Percentiles rank a stretch among this genome's conserved stretches.
phyloP scores from a whole-genome alignment of 495 filamentous ascomycete genomes.

The Astrocystis sublimbata region DNA sequence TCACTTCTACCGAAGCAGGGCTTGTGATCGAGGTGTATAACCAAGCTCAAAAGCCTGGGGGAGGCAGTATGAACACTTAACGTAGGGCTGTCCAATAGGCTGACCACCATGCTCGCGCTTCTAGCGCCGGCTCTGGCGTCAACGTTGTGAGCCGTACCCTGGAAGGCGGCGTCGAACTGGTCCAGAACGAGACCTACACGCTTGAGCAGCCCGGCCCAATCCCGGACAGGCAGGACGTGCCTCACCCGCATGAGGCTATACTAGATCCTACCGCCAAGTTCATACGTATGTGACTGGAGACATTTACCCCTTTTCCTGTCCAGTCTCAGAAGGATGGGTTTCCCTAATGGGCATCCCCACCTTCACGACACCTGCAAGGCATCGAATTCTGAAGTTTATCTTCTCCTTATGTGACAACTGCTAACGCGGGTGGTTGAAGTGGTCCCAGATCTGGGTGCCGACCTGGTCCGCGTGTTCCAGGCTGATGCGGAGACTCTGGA shows the following conservation, averaged over 20 bases:
- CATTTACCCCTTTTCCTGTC: too few relatives aligned
- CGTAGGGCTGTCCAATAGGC: not conserved
- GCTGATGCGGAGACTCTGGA: conserved; percentile 46
- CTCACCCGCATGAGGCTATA: conserved; percentile 71
- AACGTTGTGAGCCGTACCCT: conserved; percentile 27
- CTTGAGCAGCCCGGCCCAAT: conserved; percentile 49
- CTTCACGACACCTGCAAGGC: too few relatives aligned
- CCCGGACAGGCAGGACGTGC: conserved; percentile 57
- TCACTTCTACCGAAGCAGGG: conserved; percentile 20
- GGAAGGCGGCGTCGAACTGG: conserved; percentile 33
- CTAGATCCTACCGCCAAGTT: conserved; percentile 69
- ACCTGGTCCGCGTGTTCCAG: conserved; percentile 65
- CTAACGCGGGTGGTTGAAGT: too few relatives aligned
- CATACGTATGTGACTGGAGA: too few relatives aligned
- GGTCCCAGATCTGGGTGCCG: conserved; percentile 70
- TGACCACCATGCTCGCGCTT: conserved; percentile 2
- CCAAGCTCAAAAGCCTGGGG: not conserved
- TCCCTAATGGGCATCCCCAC: too few relatives aligned
- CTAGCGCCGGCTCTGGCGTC: conserved; percentile 33
- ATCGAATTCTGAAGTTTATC: too few relatives aligned
- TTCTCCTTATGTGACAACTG: too few relatives aligned
- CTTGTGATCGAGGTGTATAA: not conserved
- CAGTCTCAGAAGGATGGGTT: too few relatives aligned
- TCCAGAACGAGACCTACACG: conserved; percentile 56
- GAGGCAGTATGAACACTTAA: not conserved